These are phyloP conservation scores for Coelastrella sp. DNA, from an alignment of 139 green algal genomes.

Conservation along the genomic window DNA sequence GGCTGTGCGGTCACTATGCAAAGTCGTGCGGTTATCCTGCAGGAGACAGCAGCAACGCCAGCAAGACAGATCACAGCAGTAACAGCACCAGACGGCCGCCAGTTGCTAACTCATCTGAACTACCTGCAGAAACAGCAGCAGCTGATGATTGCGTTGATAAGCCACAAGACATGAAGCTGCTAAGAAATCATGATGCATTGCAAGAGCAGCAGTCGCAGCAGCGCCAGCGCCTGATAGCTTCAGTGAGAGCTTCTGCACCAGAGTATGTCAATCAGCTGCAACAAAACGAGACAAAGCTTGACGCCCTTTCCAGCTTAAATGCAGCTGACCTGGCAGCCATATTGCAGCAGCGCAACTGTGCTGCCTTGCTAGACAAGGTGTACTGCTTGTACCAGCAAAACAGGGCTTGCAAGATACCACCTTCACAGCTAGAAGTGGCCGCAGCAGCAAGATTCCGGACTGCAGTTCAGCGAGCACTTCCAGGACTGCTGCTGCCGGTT, in stretches of 20 bases:
- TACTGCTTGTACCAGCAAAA: no score
- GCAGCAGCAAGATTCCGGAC: not conserved
- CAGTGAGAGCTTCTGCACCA: not conserved
- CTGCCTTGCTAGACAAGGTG: not conserved
- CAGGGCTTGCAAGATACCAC: no score
- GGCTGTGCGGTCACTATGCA: not conserved
- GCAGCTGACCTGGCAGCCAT: not conserved
- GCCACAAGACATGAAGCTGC: no score
- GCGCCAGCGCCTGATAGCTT: not conserved
- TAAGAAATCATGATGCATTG: not conserved
- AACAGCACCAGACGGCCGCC: no score
- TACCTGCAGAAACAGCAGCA: not conserved
- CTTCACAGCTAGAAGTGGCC: not conserved
- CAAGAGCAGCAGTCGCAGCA: not conserved
- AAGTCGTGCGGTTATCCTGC: not conserved
- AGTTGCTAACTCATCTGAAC: no score
- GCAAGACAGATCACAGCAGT: no score
- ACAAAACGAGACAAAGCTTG: not conserved
- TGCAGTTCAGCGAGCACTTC: not conserved
- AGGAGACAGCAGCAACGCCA: not conserved
- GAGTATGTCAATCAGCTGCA: not conserved
- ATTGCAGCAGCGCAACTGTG: not conserved
- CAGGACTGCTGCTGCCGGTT: not conserved
- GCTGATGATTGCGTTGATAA: no score
- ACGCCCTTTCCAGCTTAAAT: not conserved